Evolutionary conservation across 139 green algal species (phyloP), one percentile per base, ranked within the genome.

Genomic region (Coelastrella sp.): DNA sequence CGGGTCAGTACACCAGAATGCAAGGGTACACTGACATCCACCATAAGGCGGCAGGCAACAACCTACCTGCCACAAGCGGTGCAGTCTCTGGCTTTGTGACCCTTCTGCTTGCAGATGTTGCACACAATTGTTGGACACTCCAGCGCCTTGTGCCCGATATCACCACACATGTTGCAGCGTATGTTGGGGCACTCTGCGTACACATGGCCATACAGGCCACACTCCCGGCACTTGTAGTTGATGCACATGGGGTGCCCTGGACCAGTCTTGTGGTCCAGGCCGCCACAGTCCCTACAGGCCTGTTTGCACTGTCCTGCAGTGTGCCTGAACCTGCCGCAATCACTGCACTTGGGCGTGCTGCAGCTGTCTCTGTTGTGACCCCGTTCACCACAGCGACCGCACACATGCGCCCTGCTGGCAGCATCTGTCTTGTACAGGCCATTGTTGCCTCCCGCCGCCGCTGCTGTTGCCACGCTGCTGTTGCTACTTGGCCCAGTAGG

Each of bases 131-230:
- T 88, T 58, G 84, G 84, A 57, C 84, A 88, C 25, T 88, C 84
- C 35, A 88, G 68, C 66, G 84, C 84, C 68, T 88, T 88, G 84
- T 88, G 84, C 6, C 84, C 84, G 14, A 88, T 57, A 66, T 88
- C 68, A 15, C 78, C 68, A 57, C 84, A 88, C 49, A 88, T 73
- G 84, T 88, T 88, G 84, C 84, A 88, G 49, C 66, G 35, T 27
- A 88, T 88, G 84, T 88, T 88, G 49, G 84, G 84, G 84, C 84
- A 88, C 84, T 88, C 84, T 24, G 84, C 84, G 14, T 88, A 88
- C 20, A 88, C 84, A 9, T 88, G 84, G n/a, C 84, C 84, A 20
- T 88, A 88, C 84, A 88, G 68, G 6, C 84, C 84, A 70, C 84
- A 88, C 68, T 88, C 84, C 8, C 84, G 66, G 68, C 84, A 88